Evolutionary conservation across 768 basidiomycete genomes (phyloP).

Genomic region (Lentinula raphanica): DNA sequence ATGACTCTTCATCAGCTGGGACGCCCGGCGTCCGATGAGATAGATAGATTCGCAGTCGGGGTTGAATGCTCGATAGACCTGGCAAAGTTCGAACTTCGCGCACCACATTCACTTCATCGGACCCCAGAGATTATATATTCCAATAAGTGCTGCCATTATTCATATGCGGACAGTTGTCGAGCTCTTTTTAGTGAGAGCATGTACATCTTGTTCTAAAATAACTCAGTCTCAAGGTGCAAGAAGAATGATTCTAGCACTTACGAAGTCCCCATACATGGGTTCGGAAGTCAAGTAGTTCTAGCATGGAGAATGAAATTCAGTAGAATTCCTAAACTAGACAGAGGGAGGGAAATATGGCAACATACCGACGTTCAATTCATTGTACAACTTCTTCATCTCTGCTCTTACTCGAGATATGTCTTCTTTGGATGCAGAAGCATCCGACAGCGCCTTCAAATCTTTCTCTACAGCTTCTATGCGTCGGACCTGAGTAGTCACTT

Average conservation of each 20-base stretch:
- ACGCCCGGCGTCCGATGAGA: no score
- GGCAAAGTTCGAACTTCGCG: no score
- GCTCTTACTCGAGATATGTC: conserved; percentile 70
- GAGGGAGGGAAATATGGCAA: conserved; percentile 7
- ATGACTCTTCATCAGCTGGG: no score
- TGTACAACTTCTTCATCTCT: conserved; percentile 85
- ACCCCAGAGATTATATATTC: no score
- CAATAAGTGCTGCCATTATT: conserved; percentile 12
- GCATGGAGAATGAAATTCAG: neutral
- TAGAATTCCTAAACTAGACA: neutral
- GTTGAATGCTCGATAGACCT: no score
- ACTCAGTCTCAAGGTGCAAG: neutral
- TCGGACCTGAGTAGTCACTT: conserved; percentile 81
- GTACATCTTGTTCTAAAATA: conserved; percentile 70
- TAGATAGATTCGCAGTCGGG: no score
- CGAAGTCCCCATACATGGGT: conserved; percentile 86
- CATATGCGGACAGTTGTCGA: conserved; percentile 55
- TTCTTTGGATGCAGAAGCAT: conserved; percentile 67
- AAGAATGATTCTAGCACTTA: conserved; percentile 34
- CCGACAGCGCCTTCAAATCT: conserved; percentile 71
- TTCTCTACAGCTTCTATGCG: conserved; percentile 87
- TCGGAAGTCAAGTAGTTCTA: conserved; percentile 78
- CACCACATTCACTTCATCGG: no score
- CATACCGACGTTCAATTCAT: conserved; percentile 75
- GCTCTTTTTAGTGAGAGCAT: conserved; percentile 66